Evolutionary conservation across 768 basidiomycete species (phyloP), one percentile per base, ranked within the genome.

Genomic region (Hygrocybe coccinea): DNA sequence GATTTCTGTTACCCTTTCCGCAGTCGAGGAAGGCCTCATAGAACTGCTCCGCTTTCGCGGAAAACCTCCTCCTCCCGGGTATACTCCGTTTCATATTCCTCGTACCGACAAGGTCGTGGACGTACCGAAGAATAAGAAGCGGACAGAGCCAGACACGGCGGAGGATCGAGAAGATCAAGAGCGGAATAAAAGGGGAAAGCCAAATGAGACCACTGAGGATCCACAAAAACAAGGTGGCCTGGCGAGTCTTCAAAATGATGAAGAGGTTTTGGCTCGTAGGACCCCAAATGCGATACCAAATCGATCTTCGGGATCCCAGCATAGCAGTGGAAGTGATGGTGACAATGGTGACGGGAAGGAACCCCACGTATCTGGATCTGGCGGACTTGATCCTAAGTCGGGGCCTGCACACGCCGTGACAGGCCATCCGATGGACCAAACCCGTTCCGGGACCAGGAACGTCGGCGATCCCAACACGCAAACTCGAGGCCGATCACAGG

Each of bases 21-120:
- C 85, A 2, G 79, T 76, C 14, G 71, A 82, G 58, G 66, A 77
- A 58, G 85, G 87, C 9, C 71, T 74, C 15, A 64, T 87, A 39
- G 84, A 87, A 56, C 76, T 84, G 44, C 64, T 87, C 21, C 78
- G 80, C n/a, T 83, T 80, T 62, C 73, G 67, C 22, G 83, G 83
- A 22, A 59, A 64, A 37, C 64, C 67, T 0, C 65, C 72, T 10
- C 78, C 81, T 1, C 61, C 69, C 22, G 76, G 70, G 12, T 79
- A 82, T 56, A 60, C 61, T 21, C 69, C 72, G 1, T 74, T 75
- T 59, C 73, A 70, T 69, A 68, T 69, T 52, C 61, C 64, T 33
- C 59, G 29, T 55, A 14, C 47, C 57, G 7, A 61, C 58, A 53
- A 64, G 36, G 66, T 66, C 6, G 70, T 66, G 48, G 47, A 53